Base-by-base conservation (phyloP, 169 alveolate genomes). In the Hammondia hammondi region DNA sequence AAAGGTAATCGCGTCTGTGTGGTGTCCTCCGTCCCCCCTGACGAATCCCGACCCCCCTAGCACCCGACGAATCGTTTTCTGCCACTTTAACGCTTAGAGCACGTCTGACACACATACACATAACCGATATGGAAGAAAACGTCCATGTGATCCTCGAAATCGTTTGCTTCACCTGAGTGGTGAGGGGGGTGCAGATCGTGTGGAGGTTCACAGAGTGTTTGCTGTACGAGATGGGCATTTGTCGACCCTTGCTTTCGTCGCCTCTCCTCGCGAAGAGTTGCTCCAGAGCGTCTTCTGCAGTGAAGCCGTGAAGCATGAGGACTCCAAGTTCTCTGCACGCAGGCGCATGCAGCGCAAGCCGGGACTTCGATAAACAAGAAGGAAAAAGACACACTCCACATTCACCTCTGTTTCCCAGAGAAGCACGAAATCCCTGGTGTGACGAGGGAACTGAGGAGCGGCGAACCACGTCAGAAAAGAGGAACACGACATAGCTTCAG, bases 161-260 rank as follows among this genome's bases (percentile, higher is more conserved):
- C 43, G 43, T 39, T 39, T 39, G 43, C 32, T 17, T 77, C 21
- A 91, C 94, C 88, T 93, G 96, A 17, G 96, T 93, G 52, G 96
- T 90, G 73, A 93, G 91, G 29, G 96, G 96, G 9, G 96, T 93
- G 87, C 91, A 85, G 12, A 93, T 93, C 32, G 96, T 82, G 85
- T 81, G 94, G 27, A 93, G 87, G 72, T 87, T 87, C 45, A 93
- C 52, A 0, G n/a, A 3, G 39, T 71, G 87, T 77, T 90, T 93
- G 73, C 90, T 21, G 91, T 93, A 93, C 21, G 96, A 99, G 61
- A 99, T 98, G 77, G 99, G 99, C 99, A 99, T 99, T 96, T 99
- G 98, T 93, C 99, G 97, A 0, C 99, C 99, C 93, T 99, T 98
- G 81, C 99, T 99, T 81, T 96, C 97, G 95, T 99, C 99, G 57